Evolutionary conservation across 257 asterid genomes (phyloP).

Genomic region (Plantago ovata): DNA sequence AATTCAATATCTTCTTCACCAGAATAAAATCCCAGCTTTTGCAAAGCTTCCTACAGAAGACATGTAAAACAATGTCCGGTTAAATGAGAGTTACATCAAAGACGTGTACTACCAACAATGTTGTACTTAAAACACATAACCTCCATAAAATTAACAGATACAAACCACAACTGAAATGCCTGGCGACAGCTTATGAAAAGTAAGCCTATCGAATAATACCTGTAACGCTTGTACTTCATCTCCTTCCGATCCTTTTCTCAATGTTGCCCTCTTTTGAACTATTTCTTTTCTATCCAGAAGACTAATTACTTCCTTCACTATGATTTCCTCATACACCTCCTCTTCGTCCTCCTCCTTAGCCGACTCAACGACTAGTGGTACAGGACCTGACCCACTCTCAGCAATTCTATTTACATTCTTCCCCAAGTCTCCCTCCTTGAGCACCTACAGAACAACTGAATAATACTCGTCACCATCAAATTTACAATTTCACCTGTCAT

Average conservation of each 20-base stretch:
- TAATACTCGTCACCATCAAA: conserved; percentile 31
- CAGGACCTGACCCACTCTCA: conserved; percentile 50
- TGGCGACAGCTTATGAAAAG: background rate
- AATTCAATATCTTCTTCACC: conserved; percentile 96
- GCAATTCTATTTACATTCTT: conserved; percentile 51
- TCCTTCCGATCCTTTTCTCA: conserved; percentile 87
- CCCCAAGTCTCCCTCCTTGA: conserved; percentile 67
- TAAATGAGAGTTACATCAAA: background rate
- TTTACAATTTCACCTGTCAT: conserved; percentile 7
- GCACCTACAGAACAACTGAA: conserved; percentile 44
- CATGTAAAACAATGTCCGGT: conserved; percentile 5
- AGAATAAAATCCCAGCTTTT: conserved; percentile 77
- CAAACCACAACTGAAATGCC: background rate
- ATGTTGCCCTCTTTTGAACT: conserved; percentile 38
- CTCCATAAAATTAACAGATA: no score
- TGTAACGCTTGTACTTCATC: conserved; percentile 78
- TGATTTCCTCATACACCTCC: conserved; percentile 41
- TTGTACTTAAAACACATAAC: background rate
- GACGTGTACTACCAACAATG: background rate
- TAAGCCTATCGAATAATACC: conserved; percentile 37
- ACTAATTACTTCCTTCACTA: conserved; percentile 61
- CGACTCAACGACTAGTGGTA: conserved; percentile 50
- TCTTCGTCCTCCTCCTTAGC: conserved; percentile 31
- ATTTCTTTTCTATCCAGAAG: conserved; percentile 37
- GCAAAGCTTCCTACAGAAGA: conserved; percentile 64